Percentiles rank a stretch among this genome's conserved stretches.
Evolutionary conservation across 1,284 basidiomycete genomes (phyloP).

Genomic region (Cryptococcus sp.): DNA sequence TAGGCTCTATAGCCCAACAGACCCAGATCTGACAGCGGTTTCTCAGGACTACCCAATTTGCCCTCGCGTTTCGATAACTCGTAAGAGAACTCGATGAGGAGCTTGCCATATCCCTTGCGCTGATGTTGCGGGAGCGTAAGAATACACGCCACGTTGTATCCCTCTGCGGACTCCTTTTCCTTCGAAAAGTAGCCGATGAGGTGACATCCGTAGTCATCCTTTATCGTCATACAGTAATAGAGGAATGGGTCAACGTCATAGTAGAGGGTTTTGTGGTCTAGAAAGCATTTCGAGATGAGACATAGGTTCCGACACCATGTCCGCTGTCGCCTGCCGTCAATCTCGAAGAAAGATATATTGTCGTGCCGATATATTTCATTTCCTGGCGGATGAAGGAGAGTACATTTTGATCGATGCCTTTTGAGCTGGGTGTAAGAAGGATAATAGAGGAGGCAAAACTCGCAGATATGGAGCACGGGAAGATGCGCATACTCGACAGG

Average conservation of each 20-base stretch:
- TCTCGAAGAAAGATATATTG: constrained; percentile 96
- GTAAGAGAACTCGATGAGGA: constrained; percentile 98
- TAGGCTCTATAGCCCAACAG: constrained; percentile 92
- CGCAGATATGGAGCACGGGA: constrained; percentile 94
- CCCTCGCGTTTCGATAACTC: constrained; percentile 95
- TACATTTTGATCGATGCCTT: constrained; percentile 90
- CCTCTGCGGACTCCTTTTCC: constrained; percentile 97
- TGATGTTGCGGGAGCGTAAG: constrained; percentile 97
- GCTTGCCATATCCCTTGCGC: constrained; percentile 89
- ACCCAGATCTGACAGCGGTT: constrained; percentile 93
- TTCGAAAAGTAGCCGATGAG: constrained; percentile 98
- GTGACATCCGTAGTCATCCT: constrained; percentile 89
- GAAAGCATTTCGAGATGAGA: constrained; percentile 94
- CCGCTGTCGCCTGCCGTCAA: constrained; percentile 93
- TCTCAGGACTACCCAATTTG: constrained; percentile 95
- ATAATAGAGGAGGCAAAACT: constrained; percentile 93
- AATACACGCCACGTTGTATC: constrained; percentile 99
- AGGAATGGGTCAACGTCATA: constrained; percentile 99
- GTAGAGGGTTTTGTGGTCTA: constrained; percentile 99
- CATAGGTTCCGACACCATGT: constrained; percentile 98
- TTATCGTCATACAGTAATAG: constrained; percentile 96
- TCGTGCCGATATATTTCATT: constrained; percentile 99
- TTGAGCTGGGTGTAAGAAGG: constrained; percentile 82
- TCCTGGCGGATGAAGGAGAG: constrained; percentile 90
- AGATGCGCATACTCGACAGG: constrained; percentile 97